Evolutionary conservation across 306 rosid genomes (phyloP), one percentile per base, ranked within the genome.

Genomic region (Prunus kanzakura): DNA sequence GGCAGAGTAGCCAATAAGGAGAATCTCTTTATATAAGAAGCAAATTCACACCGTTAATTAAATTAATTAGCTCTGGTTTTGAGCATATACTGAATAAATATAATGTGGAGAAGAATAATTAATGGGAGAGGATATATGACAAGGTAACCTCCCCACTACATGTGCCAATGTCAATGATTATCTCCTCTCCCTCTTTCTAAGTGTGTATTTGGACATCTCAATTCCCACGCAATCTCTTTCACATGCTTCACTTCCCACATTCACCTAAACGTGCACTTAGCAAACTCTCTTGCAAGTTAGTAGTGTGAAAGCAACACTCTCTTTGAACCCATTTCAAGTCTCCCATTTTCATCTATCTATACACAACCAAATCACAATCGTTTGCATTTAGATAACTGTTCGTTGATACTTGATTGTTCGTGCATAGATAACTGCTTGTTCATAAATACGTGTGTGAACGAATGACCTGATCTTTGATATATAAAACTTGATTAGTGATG

Each of bases 181-280:
- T 77, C 56, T 43, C n/a, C 71, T 68, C 67, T 70, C 29, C 22
- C 71, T 65, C 35, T 55, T 55, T 58, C 79, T 18, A 16, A 64
- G 62, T 86, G 84, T 69, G 83, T 69, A 85, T 71, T 82, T 80
- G 80, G 84, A 82, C 85, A 82, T 75, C 86, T 82, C 90, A 16
- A 58, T 73, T 43, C 76, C 43, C 77, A 87, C 91, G 96, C 89
- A 82, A 60, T 58, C 30, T 81, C 85, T 63, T 83, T 83, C 88
- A 79, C 86, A 84, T 84, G 82, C 84, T 75, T 81, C 43, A 78
- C 86, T 84, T 80, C 78, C 86, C 81, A 62, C 83, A 79, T 77
- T 86, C 88, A 79, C 82, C 74, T 75, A 83, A 88, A 89, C 91
- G 91, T 89, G 92, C 87, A 87, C 88, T 78, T 89, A 84, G 85